A percentile compares a stretch with the other conserved stretches of the same genome.
phyloP scores from a whole-genome alignment of 2,329 filamentous ascomycete genomes.

The Neofusicoccum ribis region DNA sequence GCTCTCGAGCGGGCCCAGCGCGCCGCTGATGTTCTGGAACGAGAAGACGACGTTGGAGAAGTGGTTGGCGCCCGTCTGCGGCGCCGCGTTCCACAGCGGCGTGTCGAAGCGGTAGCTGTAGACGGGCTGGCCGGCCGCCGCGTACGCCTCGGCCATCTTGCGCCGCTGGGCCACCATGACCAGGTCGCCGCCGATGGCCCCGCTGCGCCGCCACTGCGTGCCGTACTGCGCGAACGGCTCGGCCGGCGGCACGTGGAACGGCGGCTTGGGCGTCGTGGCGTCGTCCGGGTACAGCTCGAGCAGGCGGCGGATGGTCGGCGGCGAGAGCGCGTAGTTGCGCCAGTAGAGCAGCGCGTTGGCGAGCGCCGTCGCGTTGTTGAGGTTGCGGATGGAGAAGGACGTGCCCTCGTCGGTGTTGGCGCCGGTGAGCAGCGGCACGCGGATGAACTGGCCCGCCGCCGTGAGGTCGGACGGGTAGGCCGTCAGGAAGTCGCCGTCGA shows the following conservation, averaged over 20 bases:
- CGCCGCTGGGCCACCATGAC: constrained; percentile 55
- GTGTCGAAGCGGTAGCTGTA: constrained; percentile 62
- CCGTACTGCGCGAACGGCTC: constrained; percentile 18
- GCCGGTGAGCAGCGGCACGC: constrained; percentile 63
- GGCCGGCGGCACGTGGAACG: constrained; percentile 2
- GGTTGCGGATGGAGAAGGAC: constrained; percentile 54
- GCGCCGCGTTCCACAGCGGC: constrained; percentile 41
- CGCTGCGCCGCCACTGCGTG: constrained; percentile 51
- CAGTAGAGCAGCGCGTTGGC: constrained; percentile 40
- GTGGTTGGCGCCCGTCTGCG: constrained; percentile 46
- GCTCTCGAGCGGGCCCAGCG: constrained; percentile 27
- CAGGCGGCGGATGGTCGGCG: constrained; percentile 35
- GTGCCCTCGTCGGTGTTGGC: constrained; percentile 67
- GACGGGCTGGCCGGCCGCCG: constrained; percentile 45
- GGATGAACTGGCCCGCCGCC: constrained; percentile 56
- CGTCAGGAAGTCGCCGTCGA: constrained; percentile 31
- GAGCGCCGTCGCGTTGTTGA: constrained; percentile 57
- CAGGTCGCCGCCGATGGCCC: constrained; percentile 50
- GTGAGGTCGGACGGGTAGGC: constrained; percentile 27
- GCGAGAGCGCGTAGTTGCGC: constrained; percentile 31
- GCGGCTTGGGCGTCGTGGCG: constrained; percentile 13
- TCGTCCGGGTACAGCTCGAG: constrained; percentile 34
- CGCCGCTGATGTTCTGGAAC: constrained; percentile 40
- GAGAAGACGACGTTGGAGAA: constrained; percentile 48
- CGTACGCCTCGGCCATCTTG: constrained; percentile 49